A percentile compares a stretch with the other conserved stretches of the same genome.
Conservation (phyloP, 768 basidiomycete genomes). For the Podaxis sp. region DNA sequence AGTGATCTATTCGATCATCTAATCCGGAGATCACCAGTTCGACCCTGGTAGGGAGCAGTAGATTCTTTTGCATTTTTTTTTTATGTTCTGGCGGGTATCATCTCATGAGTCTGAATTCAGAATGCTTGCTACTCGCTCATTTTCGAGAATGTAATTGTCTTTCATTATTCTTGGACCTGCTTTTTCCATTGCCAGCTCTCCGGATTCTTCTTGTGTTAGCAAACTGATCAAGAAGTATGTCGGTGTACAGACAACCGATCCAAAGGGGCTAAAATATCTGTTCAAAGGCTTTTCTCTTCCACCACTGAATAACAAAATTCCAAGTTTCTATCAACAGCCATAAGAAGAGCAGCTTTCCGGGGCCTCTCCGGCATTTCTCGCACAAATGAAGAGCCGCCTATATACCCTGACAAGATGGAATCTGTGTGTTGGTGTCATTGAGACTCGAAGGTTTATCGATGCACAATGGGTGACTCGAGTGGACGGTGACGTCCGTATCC, state of each 20-base stretch:
- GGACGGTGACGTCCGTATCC: conserved; percentile 32
- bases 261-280: not conserved
- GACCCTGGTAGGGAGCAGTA: conserved; percentile 16
- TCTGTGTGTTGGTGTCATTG: conserved; percentile 15
- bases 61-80: not conserved
- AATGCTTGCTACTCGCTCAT: no score
- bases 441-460: conserved; percentile 16
- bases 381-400: not conserved
- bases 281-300: not conserved
- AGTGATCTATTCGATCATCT: conserved; percentile 1
- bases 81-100: not conserved
- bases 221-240: no score
- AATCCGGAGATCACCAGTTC: conserved; percentile 18
- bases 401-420: conserved; percentile 4
- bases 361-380: not conserved
- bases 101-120: no score
- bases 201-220: no score
- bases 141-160: no score
- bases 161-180: no score
- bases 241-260: no score
- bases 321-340: not conserved
- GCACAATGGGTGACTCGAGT: not conserved
- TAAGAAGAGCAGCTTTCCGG: not conserved
- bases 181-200: no score
- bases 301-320: not conserved